These are phyloP conservation scores for Fomitopsis betulina DNA, from an alignment of 1,284 basidiomycete genomes.

Conservation along the genomic window DNA sequence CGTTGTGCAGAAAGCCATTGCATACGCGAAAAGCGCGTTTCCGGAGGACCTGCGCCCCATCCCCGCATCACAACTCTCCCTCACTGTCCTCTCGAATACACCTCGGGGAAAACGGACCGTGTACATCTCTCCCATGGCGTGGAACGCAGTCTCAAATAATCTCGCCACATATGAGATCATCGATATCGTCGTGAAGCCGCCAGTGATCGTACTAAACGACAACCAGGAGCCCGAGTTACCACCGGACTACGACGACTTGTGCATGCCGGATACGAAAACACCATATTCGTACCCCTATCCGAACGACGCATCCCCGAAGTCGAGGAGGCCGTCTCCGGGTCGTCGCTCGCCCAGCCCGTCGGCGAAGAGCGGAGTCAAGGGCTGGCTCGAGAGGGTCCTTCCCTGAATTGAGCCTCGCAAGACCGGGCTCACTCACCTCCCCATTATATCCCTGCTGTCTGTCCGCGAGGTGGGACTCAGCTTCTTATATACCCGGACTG, in stretches of 20 bases:
- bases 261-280: not conserved
- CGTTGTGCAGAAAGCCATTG: constrained; percentile 47
- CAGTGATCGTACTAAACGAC: constrained; percentile 10
- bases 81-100: constrained; percentile 37
- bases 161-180: constrained; percentile 52
- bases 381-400: constrained; percentile 2
- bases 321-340: not conserved
- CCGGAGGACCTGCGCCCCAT: constrained; percentile 39
- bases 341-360: not conserved
- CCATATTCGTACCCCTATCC: not conserved
- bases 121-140: constrained; percentile 53
- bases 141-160: constrained; percentile 40
- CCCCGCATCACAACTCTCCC: constrained; percentile 38
- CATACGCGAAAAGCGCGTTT: constrained; percentile 44
- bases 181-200: constrained; percentile 35
- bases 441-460: no score
- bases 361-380: not conserved
- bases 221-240: constrained; percentile 10
- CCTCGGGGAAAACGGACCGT: constrained; percentile 32
- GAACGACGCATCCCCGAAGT: not conserved
- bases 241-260: no score
- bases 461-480: no score
- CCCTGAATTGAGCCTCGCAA: not conserved
- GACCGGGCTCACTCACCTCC: no score
- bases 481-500: no score